Evolutionary conservation across 2,329 filamentous ascomycete genomes (phyloP).

Genomic region (Cordyceps cicadae): DNA sequence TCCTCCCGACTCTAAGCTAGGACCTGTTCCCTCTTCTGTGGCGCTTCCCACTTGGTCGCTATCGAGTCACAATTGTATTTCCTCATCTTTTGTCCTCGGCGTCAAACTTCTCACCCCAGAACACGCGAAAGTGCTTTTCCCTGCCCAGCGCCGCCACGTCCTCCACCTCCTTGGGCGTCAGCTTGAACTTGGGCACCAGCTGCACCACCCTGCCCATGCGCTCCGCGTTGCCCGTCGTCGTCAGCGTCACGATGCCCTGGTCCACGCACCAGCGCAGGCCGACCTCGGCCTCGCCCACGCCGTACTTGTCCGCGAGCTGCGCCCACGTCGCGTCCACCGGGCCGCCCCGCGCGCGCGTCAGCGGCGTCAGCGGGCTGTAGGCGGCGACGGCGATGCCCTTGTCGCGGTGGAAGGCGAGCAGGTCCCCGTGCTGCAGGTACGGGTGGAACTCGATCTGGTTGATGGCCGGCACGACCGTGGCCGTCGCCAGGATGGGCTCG

Average conservation of each 20-base stretch:
- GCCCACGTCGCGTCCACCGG: conserved; percentile 45
- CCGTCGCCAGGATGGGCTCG: conserved; percentile 48
- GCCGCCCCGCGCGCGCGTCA: conserved; percentile 39
- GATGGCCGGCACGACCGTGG: conserved; percentile 54
- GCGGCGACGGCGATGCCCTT: conserved; percentile 49
- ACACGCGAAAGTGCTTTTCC: conserved; percentile 53
- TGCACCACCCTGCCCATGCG: conserved; percentile 47
- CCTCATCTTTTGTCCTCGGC: conserved; percentile 36
- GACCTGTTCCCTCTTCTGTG: neutral
- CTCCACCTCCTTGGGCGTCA: conserved; percentile 50
- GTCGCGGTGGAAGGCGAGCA: conserved; percentile 49
- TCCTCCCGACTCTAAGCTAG: neutral
- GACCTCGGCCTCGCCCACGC: conserved; percentile 46
- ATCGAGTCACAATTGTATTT: neutral
- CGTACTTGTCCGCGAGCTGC: conserved; percentile 48
- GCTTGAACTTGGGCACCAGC: conserved; percentile 46
- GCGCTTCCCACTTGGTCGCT: neutral
- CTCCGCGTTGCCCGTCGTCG: conserved; percentile 51
- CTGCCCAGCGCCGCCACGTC: conserved; percentile 47
- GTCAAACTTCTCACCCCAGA: conserved; percentile 47
- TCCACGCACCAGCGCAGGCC: conserved; percentile 54
- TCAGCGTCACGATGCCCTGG: conserved; percentile 49
- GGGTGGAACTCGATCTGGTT: conserved; percentile 82
- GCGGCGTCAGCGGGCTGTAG: conserved; percentile 47
- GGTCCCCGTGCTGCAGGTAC: conserved; percentile 57